A percentile compares a stretch with the other conserved stretches of the same genome.
Conservation (phyloP, 495 filamentous ascomycete species). For the Paragyromitra xinjiangensis region DNA sequence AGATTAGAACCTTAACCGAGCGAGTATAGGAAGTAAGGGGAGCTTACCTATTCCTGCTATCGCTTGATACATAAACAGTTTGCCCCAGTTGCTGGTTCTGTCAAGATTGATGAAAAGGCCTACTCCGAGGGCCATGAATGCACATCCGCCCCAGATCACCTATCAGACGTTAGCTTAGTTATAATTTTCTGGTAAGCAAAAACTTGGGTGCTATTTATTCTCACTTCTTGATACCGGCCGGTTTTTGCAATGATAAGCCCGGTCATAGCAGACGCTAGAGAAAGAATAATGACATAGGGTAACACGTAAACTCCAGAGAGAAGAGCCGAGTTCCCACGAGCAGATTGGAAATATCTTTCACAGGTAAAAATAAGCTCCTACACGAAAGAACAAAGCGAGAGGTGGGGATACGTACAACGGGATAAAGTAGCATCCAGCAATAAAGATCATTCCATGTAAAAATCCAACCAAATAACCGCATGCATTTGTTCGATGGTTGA, state of each 20-base stretch:
- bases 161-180: slow-evolving; percentile 16
- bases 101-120: slow-evolving; percentile 72
- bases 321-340: slow-evolving; percentile 75
- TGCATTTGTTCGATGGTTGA: slow-evolving; percentile 68
- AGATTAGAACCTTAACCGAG: slow-evolving; percentile 49
- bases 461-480: slow-evolving; percentile 63
- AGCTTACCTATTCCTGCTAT: slow-evolving; percentile 58
- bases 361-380: neutral
- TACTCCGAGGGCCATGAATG: slow-evolving; percentile 69
- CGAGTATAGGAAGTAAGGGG: neutral
- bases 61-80: slow-evolving; percentile 68
- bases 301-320: slow-evolving; percentile 81
- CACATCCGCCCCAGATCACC: slow-evolving; percentile 67
- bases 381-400: neutral
- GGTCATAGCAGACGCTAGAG: slow-evolving; percentile 68
- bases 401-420: slow-evolving; percentile 62
- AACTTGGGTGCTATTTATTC: neutral
- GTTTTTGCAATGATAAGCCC: slow-evolving; percentile 81
- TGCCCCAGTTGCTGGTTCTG: slow-evolving; percentile 64
- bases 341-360: slow-evolving; percentile 72
- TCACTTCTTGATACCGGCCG: slow-evolving; percentile 61
- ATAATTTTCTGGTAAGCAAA: neutral
- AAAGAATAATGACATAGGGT: slow-evolving; percentile 75
- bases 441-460: slow-evolving; percentile 77
- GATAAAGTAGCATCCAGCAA: slow-evolving; percentile 76